Conservation (phyloP, 1,284 basidiomycete species). For the Sparassis latifolia region DNA sequence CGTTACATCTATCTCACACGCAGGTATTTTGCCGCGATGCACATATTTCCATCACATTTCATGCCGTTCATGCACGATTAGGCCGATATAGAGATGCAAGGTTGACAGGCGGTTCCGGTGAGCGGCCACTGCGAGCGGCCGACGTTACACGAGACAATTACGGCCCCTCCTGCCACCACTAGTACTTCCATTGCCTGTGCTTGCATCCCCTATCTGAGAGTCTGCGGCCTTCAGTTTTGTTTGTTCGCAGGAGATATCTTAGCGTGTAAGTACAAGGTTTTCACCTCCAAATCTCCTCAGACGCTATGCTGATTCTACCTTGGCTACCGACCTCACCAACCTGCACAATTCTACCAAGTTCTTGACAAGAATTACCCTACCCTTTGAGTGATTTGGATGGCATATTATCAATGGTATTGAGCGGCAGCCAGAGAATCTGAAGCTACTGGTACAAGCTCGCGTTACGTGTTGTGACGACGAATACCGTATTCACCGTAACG, state of each 20-base stretch:
- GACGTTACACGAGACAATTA: no score
- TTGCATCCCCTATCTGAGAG: not conserved
- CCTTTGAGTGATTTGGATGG: slow-evolving; percentile 6
- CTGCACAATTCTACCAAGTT: not conserved
- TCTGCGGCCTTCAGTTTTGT: not conserved
- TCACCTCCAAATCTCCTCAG: not conserved
- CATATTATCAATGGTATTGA: slow-evolving; percentile 4
- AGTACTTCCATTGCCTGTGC: no score
- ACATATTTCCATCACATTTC: no score
- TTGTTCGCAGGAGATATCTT: not conserved
- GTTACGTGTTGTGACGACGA: not conserved
- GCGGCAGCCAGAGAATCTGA: not conserved
- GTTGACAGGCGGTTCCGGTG: no score
- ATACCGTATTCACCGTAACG: not conserved
- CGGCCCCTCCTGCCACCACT: no score
- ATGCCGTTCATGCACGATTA: no score
- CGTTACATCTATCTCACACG: no score
- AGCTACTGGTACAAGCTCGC: not conserved
- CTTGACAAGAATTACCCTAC: not conserved
- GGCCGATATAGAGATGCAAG: no score
- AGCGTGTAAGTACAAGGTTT: not conserved
- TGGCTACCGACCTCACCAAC: not conserved
- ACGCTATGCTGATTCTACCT: not conserved
- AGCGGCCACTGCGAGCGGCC: no score
- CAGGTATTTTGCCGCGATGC: no score